These are phyloP conservation scores for Mucor velutinosus DNA, from an alignment of 371 early-diverging fungal genomes.

Conservation along the genomic window DNA sequence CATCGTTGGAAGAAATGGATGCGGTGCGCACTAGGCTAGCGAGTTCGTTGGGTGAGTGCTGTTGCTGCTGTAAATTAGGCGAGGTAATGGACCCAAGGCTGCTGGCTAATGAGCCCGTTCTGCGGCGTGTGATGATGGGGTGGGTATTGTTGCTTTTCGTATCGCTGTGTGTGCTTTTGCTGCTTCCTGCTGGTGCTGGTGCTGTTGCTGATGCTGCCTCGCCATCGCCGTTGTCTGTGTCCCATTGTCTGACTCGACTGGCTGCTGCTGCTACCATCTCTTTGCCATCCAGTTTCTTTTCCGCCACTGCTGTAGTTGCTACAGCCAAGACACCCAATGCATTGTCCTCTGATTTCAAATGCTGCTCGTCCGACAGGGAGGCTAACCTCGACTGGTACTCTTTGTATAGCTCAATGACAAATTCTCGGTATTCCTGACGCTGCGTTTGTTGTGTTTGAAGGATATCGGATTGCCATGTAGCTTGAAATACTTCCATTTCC, in stretches of 20 bases:
- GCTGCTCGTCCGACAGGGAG: conserved; percentile 16
- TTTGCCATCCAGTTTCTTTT: conserved; percentile 53
- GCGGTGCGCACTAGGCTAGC: not conserved
- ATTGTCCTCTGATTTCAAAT: conserved; percentile 9
- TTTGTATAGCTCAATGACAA: conserved; percentile 66
- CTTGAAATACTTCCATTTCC: conserved; percentile 64
- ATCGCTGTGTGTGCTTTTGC: not conserved
- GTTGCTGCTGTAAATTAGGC: not conserved
- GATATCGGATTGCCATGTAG: conserved; percentile 65
- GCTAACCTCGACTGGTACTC: conserved; percentile 50
- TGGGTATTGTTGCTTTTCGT: not conserved
- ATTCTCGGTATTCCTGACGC: conserved; percentile 67
- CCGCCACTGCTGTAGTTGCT: not conserved
- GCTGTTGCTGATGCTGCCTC: not conserved
- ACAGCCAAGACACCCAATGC: not conserved
- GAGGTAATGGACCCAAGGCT: not conserved
- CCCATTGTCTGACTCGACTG: conserved; percentile 24
- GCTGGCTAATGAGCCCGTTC: conserved; percentile 10
- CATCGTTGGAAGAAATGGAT: not conserved
- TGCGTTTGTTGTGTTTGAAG: conserved; percentile 62
- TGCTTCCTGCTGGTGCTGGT: not conserved
- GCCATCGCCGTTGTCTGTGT: not conserved
- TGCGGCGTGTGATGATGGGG: not conserved
- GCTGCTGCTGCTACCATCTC: conserved; percentile 54
- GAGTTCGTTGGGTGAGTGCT: not conserved